A percentile compares a stretch with the other conserved stretches of the same genome.
Evolutionary conservation across 495 filamentous ascomycete species (phyloP).

Genomic region (Cercophora newfieldiana): DNA sequence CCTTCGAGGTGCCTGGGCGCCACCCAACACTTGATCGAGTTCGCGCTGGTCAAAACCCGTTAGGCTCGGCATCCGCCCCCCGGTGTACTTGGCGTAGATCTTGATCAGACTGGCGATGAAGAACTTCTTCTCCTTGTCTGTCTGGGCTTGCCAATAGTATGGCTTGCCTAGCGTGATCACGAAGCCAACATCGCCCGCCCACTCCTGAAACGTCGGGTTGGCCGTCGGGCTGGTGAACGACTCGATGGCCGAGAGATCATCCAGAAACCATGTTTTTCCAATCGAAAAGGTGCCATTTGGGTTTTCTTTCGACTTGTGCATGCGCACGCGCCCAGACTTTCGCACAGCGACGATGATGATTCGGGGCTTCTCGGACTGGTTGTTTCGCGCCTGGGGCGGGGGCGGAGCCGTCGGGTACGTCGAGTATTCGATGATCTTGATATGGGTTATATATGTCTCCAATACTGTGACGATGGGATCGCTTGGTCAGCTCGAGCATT

Average conservation of each 20-base stretch:
- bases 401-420: slow-evolving; percentile 81
- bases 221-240: slow-evolving; percentile 65
- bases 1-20: slow-evolving; percentile 31
- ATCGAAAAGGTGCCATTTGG: slow-evolving; percentile 92
- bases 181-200: slow-evolving; percentile 80
- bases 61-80: slow-evolving; percentile 75
- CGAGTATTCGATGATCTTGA: slow-evolving; percentile 82
- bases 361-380: slow-evolving; percentile 79
- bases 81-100: slow-evolving; percentile 94
- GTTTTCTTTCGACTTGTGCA: slow-evolving; percentile 97
- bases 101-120: slow-evolving; percentile 94
- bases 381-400: slow-evolving; percentile 64
- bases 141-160: slow-evolving; percentile 94
- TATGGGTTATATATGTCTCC: slow-evolving; percentile 98
- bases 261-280: slow-evolving; percentile 95
- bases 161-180: slow-evolving; percentile 87
- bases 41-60: slow-evolving; percentile 81
- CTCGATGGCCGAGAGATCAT: slow-evolving; percentile 78
- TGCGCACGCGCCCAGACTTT: slow-evolving; percentile 85
- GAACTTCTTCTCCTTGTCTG: slow-evolving; percentile 93
- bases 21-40: slow-evolving; percentile 65
- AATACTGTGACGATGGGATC: slow-evolving; percentile 53
- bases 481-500: slow-evolving; percentile 20
- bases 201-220: slow-evolving; percentile 69
- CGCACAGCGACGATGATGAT: slow-evolving; percentile 90